A percentile compares a stretch with the other conserved stretches of the same genome.
Evolutionary conservation across 2,329 filamentous ascomycete species (phyloP).

Genomic region (Alternaria viburni): DNA sequence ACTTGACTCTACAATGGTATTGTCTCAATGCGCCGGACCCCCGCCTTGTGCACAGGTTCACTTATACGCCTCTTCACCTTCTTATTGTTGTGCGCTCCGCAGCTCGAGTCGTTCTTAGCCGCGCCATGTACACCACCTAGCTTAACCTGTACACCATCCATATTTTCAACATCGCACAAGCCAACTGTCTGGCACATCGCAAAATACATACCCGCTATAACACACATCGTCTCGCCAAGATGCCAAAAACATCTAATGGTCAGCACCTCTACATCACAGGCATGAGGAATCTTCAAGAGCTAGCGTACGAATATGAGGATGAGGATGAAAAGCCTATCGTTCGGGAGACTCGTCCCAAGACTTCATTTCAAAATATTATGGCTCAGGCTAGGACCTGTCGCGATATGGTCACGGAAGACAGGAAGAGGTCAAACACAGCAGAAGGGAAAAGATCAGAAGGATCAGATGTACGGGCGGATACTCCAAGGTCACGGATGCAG

Average conservation of each 20-base stretch:
- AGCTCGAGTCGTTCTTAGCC: not conserved
- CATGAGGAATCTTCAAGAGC: not conserved
- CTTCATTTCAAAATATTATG: not conserved
- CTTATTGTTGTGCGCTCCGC: not conserved
- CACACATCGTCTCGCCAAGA: not conserved
- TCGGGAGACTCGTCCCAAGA: not conserved
- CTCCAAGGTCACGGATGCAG: not conserved
- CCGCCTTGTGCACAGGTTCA: not conserved
- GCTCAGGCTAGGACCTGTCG: not conserved
- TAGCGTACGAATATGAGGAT: not conserved
- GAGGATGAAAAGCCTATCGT: not conserved
- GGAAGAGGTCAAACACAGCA: not conserved
- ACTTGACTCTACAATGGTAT: not conserved
- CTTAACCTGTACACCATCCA: not conserved
- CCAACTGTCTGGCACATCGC: not conserved
- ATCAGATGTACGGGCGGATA: not conserved
- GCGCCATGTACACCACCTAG: not conserved
- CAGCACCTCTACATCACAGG: not conserved
- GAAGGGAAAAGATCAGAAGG: not conserved
- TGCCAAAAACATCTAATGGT: not conserved
- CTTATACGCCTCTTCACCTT: not conserved
- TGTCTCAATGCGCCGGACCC: not conserved
- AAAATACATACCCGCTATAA: not conserved
- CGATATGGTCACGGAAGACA: not conserved
- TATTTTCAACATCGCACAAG: not conserved